Evolutionary conservation across 2,329 filamentous ascomycete genomes (phyloP).

Genomic region (Trichophyton equinum): DNA sequence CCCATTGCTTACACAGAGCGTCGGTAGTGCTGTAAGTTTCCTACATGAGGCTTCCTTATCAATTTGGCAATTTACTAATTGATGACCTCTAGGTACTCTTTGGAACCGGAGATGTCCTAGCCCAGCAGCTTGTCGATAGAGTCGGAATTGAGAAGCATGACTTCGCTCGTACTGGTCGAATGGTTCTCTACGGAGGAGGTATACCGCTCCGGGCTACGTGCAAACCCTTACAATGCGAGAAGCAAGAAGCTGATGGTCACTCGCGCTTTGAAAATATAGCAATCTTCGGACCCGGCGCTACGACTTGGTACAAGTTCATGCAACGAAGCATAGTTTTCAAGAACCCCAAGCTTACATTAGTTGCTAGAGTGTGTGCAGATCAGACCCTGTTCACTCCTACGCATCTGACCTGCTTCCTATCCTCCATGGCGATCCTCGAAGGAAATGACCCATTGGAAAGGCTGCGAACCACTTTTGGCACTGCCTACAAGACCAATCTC

Average conservation of each 20-base stretch:
- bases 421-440: constrained; percentile 73
- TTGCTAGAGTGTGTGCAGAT: constrained; percentile 66
- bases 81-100: constrained; percentile 55
- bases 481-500: constrained; percentile 70
- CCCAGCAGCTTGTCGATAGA: constrained; percentile 82
- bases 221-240: constrained; percentile 6
- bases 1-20: constrained; percentile 77
- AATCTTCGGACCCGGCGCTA: constrained; percentile 78
- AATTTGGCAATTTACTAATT: not conserved
- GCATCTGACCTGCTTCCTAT: constrained; percentile 70
- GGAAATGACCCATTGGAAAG: constrained; percentile 55
- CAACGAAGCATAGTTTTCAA: constrained; percentile 55
- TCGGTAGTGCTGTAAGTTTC: constrained; percentile 60
- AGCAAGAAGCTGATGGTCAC: not conserved
- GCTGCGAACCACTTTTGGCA: constrained; percentile 55
- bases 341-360: constrained; percentile 54
- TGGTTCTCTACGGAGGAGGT: constrained; percentile 40
- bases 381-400: constrained; percentile 74
- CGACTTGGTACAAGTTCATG: constrained; percentile 75
- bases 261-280: constrained; percentile 31
- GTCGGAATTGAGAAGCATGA: constrained; percentile 67
- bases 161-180: constrained; percentile 35
- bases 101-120: constrained; percentile 77
- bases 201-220: constrained; percentile 11
- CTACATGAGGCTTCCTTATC: not conserved